Conservation (phyloP, 169 alveolate species). For the Eimeria praecox region DNA sequence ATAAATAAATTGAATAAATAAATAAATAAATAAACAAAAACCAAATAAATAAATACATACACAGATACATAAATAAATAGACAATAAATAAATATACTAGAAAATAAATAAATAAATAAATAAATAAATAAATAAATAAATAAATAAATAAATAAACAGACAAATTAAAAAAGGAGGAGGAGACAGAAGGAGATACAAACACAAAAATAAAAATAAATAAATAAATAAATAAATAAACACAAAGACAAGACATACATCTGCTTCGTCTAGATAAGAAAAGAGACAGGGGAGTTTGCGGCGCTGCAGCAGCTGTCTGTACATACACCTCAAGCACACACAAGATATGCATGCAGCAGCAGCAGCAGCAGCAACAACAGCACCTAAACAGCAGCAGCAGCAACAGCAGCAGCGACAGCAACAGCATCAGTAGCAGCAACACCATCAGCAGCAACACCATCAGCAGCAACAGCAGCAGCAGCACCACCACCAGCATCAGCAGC, state of each 20-base stretch:
- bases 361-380: not conserved
- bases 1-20: not conserved
- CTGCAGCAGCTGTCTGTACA: constrained; percentile 59
- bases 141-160: no score
- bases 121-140: no score
- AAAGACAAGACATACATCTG: constrained; percentile 5
- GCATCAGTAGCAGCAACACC: not conserved
- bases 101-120: no score
- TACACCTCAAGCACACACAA: not conserved
- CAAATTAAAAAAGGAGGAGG: no score
- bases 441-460: not conserved
- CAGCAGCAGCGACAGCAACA: not conserved
- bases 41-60: no score
- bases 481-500: not conserved
- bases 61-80: no score
- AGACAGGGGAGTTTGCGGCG: constrained; percentile 66
- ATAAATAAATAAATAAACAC: no score
- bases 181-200: no score
- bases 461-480: not conserved
- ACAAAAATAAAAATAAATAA: no score
- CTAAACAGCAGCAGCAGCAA: not conserved
- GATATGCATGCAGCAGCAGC: not conserved
- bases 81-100: no score
- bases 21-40: no score
- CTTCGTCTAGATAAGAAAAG: constrained; percentile 2